Evolutionary conservation across 345 rosid species (phyloP).

Genomic region (Bretschneidera sinensis): DNA sequence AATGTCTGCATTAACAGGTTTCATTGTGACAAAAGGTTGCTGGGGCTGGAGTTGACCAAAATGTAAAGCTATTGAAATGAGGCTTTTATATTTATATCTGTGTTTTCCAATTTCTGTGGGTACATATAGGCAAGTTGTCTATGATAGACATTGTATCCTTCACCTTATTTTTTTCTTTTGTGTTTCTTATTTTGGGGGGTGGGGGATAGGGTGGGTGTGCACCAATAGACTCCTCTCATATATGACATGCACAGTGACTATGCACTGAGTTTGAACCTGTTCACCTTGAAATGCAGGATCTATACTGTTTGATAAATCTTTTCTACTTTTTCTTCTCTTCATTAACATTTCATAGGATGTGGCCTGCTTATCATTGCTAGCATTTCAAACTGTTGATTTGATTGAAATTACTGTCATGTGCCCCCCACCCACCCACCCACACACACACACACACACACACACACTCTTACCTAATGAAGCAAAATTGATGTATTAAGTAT

Average conservation of each 20-base stretch:
- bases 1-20: conserved; percentile 10
- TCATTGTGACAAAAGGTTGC: conserved; percentile 8
- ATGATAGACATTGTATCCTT: conserved; percentile 1
- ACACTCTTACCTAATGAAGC: background rate
- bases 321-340: background rate
- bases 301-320: too few relatives aligned
- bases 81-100: background rate
- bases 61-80: conserved; percentile 7
- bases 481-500: background rate
- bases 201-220: background rate
- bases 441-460: too few relatives aligned
- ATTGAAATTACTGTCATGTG: too few relatives aligned
- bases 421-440: too few relatives aligned
- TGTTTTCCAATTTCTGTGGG: conserved; percentile 8
- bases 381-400: background rate
- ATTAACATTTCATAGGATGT: background rate
- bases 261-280: background rate
- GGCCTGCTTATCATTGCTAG: background rate
- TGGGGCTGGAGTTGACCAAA: conserved; percentile 9
- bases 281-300: background rate
- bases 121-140: conserved; percentile 8
- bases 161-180: background rate
- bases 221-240: background rate
- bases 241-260: background rate
- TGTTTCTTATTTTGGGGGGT: too few relatives aligned